Evolutionary conservation across 1,284 basidiomycete genomes (phyloP), one percentile per base, ranked within the genome.

Genomic region (Ceratobasidium sp.): DNA sequence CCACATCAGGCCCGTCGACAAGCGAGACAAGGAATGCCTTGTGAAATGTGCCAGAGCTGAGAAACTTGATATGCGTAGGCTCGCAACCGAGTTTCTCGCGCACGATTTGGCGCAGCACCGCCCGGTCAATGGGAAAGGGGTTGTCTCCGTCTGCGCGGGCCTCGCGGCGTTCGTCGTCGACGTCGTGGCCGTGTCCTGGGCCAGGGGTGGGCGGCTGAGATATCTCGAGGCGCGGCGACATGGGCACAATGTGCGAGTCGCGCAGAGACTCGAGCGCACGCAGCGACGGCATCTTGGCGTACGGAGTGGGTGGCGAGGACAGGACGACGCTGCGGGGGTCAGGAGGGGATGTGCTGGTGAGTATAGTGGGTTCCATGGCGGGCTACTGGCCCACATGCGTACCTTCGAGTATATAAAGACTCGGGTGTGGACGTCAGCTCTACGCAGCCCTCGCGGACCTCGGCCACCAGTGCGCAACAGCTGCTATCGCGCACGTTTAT

Each of bases 21-120:
- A 94, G 86, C 3, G 89, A 91, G 76, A 94, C 85, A 2, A 92
- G 87, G 84, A 93, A 94, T 43, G 92, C 93, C 92, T 79, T 57
- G 49, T 44, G 43, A 40, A 59, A 64, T 32, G 80, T 81, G 90
- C 92, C 93, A 80, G 91, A 89, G 80, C 90, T 92, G 34, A 95
- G 84, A 81, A 93, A 95, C 67, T 83, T 84, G 80, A 95, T 92
- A 44, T 90, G 86, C 2, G 87, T 91, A 25, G 93, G 92, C 46
- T 90, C 88, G 22, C 85, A 82, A 29, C 85, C 86, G 83, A 90
- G 88, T 81, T 90, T 91, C 81, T 93, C 91, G 69, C 88, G 86
- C 11, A 95, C 89, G 66, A 94, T 89, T 79, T 93, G 91, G 81
- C 89, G 91, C 77, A 94, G 85, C 22, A 92, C 85, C 73, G 86